These are phyloP conservation scores for Penicillium flavigenum DNA, from an alignment of 495 filamentous ascomycete genomes.

Conservation along the genomic window DNA sequence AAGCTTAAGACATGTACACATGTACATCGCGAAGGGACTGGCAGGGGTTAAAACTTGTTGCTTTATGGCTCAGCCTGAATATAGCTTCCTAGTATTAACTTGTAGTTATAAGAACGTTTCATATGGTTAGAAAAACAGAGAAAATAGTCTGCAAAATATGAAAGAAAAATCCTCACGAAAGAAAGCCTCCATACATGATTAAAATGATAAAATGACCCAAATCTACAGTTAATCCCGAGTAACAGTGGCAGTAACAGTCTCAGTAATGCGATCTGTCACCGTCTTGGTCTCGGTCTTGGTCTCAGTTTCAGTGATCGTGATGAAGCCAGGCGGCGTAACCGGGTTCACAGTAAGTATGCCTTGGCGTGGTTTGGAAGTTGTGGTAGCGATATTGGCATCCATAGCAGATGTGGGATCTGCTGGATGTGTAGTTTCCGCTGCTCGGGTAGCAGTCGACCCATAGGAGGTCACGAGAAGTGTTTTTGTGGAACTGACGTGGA, in stretches of 20 bases:
- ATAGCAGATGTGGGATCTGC: not conserved
- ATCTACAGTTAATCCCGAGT: not conserved
- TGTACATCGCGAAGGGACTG: not conserved
- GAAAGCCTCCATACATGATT: not conserved
- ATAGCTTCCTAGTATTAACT: not conserved
- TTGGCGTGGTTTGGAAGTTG: not conserved
- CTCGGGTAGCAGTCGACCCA: not conserved
- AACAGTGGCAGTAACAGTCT: conserved; percentile 22
- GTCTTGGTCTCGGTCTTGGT: conserved; percentile 17
- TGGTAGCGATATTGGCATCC: not conserved
- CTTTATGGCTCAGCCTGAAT: not conserved
- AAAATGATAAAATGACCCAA: not conserved
- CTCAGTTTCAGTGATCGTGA: conserved; percentile 13
- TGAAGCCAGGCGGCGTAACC: conserved; percentile 12
- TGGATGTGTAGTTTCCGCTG: not conserved
- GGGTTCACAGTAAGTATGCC: conserved; percentile 14
- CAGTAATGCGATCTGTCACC: conserved; percentile 14
- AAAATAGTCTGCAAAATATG: not conserved
- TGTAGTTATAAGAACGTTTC: not conserved
- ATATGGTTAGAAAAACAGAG: not conserved
- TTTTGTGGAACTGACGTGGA: not conserved
- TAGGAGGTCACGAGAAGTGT: not conserved
- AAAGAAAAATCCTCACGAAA: not conserved
- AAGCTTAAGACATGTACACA: not conserved
- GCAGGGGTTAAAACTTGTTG: too few relatives aligned